Evolutionary conservation across 192 early-diverging fungal genomes (phyloP).

Genomic region (Pilobolus umbonatus): DNA sequence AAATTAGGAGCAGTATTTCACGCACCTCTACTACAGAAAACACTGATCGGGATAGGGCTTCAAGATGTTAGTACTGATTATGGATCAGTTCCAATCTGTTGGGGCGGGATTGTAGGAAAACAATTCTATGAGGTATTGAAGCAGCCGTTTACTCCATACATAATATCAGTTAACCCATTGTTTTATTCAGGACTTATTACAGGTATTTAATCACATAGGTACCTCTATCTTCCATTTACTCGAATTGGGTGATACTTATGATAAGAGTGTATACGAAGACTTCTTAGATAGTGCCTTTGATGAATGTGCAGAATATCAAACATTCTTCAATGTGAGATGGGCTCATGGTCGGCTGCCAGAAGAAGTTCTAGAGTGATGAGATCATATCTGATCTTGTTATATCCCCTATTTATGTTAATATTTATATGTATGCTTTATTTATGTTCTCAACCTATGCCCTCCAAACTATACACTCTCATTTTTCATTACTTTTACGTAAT

Average conservation of each 20-base stretch:
- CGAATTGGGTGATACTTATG: constrained; percentile 4
- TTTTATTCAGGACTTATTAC: neutral
- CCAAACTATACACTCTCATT: too few species aligned
- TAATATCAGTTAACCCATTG: neutral
- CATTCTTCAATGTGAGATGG: constrained; percentile 22
- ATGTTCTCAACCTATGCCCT: too few species aligned
- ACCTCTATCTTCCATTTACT: neutral
- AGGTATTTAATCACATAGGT: neutral
- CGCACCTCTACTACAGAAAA: too few species aligned
- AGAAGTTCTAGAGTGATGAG: too few species aligned
- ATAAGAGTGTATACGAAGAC: neutral
- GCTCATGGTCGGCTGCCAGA: constrained; percentile 1
- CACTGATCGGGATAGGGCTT: neutral
- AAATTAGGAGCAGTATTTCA: neutral
- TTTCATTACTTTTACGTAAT: too few species aligned
- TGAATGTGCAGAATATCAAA: constrained; percentile 26
- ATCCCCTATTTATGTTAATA: too few species aligned
- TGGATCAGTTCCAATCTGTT: constrained; percentile 19
- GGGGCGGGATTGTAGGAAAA: constrained; percentile 27
- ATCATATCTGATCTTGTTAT: too few species aligned
- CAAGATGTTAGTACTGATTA: constrained; percentile 15
- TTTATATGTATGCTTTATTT: too few species aligned
- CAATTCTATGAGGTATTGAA: constrained; percentile 15
- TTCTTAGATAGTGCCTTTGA: constrained; percentile 28
- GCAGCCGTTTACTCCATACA: too few species aligned